These are phyloP conservation scores for Apiotrichum sp. DNA, from an alignment of 1,284 basidiomycete species.

Conservation along the genomic window DNA sequence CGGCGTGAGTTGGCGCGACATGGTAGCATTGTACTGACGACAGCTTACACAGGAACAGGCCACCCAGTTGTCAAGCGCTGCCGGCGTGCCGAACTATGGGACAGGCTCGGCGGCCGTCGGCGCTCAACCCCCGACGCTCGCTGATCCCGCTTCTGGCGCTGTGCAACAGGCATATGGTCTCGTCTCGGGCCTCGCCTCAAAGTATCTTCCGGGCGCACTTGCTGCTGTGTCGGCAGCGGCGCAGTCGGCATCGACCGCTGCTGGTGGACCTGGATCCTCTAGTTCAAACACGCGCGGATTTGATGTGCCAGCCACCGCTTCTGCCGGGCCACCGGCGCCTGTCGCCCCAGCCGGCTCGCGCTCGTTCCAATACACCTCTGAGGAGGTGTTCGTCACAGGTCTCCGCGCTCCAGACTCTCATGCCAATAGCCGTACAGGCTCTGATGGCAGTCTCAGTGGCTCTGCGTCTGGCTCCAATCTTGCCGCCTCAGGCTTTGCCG, in stretches of 20 bases:
- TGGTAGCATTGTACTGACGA: too few relatives aligned
- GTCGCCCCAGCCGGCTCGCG: conserved; percentile 1
- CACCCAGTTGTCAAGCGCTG: conserved; percentile 1
- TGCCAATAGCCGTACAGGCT: background rate
- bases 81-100: background rate
- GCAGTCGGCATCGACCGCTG: conserved; percentile 3
- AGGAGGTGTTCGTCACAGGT: conserved; percentile 3
- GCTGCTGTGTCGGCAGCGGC: conserved; percentile 33
- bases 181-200: conserved; percentile 13
- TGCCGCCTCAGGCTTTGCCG: conserved; percentile 24
- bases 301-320: conserved; percentile 5
- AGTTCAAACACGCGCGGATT: conserved; percentile 9
- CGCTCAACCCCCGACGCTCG: conserved; percentile 38
- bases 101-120: conserved; percentile 1
- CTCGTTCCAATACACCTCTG: conserved; percentile 4
- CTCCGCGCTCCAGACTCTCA: background rate
- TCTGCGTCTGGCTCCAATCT: conserved; percentile 13
- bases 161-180: conserved; percentile 36
- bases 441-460: conserved; percentile 11
- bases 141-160: conserved; percentile 42
- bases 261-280: background rate
- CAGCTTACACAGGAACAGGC: conserved; percentile 14
- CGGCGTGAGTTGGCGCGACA: conserved; percentile 26
- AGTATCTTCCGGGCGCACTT: conserved; percentile 40
- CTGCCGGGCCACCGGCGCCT: background rate